A percentile compares a stretch with the other conserved stretches of the same genome.
These are phyloP conservation scores for Candida ficus DNA, from an alignment of 805 yeast genomes.

Conservation along the genomic window DNA sequence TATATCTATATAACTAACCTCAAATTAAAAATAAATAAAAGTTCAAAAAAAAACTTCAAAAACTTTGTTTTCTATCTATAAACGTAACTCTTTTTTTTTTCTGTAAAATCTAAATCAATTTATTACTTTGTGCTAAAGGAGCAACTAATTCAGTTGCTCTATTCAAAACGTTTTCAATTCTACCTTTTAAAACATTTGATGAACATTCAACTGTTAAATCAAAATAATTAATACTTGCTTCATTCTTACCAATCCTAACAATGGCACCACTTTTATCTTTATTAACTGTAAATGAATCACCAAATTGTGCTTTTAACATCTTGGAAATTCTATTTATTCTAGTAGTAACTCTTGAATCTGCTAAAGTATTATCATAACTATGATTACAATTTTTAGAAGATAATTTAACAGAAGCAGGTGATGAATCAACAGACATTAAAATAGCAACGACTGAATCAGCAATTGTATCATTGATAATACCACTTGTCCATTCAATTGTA, in stretches of 20 bases:
- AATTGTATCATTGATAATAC: constrained; percentile 81
- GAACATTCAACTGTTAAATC: constrained; percentile 66
- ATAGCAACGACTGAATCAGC: constrained; percentile 94
- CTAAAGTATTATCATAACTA: constrained; percentile 23
- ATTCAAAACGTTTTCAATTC: constrained; percentile 75
- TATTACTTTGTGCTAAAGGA: constrained; percentile 52
- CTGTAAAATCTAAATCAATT: neutral
- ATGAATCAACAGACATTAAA: constrained; percentile 83
- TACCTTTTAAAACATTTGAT: constrained; percentile 70
- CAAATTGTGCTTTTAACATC: constrained; percentile 81
- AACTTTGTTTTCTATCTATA: neutral
- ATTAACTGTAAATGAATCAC: constrained; percentile 54
- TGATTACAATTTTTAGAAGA: constrained; percentile 54
- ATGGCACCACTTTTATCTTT: constrained; percentile 43
- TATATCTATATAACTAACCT: neutral
- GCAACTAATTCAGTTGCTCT: constrained; percentile 80
- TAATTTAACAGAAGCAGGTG: constrained; percentile 90
- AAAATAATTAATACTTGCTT: constrained; percentile 62
- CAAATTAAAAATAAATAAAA: no score
- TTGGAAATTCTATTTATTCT: constrained; percentile 52
- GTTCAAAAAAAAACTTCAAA: neutral
- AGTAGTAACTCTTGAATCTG: constrained; percentile 30
- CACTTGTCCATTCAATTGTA: constrained; percentile 86
- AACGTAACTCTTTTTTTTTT: neutral
- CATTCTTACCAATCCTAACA: constrained; percentile 69